These are phyloP conservation scores for Cenchrus purpureus DNA, from an alignment of 176 grass and related monocot genomes.

Conservation along the genomic window DNA sequence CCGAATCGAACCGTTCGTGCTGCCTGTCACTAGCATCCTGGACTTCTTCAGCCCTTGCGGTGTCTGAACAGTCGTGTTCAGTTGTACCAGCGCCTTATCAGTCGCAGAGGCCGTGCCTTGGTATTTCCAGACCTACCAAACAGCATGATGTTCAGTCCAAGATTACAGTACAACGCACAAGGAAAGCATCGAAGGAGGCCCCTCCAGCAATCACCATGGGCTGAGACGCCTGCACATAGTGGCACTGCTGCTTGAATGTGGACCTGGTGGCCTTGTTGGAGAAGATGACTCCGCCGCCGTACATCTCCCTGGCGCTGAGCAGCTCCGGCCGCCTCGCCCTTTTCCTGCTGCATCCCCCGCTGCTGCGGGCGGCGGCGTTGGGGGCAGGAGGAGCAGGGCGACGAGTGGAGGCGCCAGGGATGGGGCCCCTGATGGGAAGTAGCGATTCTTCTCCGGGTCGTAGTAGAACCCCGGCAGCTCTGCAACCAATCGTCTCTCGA, in stretches of 20 bases:
- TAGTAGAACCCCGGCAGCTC: slow-evolving; percentile 84
- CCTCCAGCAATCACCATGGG: slow-evolving; percentile 47
- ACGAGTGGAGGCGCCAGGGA: slow-evolving; percentile 64
- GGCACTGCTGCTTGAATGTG: slow-evolving; percentile 63
- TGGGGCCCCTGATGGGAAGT: slow-evolving; percentile 72
- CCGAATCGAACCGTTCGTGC: slow-evolving; percentile 59
- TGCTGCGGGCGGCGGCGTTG: not conserved
- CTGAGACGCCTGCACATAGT: slow-evolving; percentile 64
- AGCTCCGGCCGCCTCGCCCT: slow-evolving; percentile 55
- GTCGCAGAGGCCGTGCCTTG: slow-evolving; percentile 35
- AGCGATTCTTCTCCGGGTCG: slow-evolving; percentile 84
- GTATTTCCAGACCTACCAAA: slow-evolving; percentile 62
- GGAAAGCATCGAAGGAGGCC: not conserved
- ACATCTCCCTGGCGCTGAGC: slow-evolving; percentile 65
- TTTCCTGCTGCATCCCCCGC: slow-evolving; percentile 37
- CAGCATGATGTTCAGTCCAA: not conserved
- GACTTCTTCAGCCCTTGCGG: slow-evolving; percentile 44
- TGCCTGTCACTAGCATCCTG: slow-evolving; percentile 50
- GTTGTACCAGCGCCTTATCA: slow-evolving; percentile 58
- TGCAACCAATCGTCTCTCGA: slow-evolving; percentile 29
- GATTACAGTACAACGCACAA: not conserved
- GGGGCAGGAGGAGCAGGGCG: slow-evolving; percentile 7
- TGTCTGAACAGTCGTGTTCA: slow-evolving; percentile 52
- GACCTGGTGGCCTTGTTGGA: slow-evolving; percentile 41
- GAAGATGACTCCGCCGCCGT: slow-evolving; percentile 57